Conservation (phyloP, 2,329 filamentous ascomycete species). For the Aureobasidium musti region DNA sequence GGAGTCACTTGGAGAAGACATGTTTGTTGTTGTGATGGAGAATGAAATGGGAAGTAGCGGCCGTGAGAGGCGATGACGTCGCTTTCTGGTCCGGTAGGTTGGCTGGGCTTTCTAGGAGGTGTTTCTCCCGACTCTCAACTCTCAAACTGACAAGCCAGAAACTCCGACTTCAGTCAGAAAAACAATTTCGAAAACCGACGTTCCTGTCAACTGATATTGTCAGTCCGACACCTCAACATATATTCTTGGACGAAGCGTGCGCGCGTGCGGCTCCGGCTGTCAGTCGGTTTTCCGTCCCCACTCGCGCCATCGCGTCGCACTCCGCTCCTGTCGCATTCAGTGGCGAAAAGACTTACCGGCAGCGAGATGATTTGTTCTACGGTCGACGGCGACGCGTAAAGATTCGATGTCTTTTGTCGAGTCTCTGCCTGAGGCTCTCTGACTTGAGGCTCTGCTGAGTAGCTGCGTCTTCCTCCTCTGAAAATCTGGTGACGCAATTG, state of each 20-base stretch:
- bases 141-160: slow-evolving; percentile 25
- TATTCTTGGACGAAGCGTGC: slow-evolving; percentile 3
- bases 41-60: slow-evolving; percentile 2
- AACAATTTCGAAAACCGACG: slow-evolving; percentile 2
- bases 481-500: slow-evolving; percentile 18
- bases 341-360: slow-evolving; percentile 24
- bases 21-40: slow-evolving; percentile 12
- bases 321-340: slow-evolving; percentile 22
- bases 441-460: slow-evolving; percentile 11
- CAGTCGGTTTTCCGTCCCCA: slow-evolving; percentile 14
- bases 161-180: slow-evolving; percentile 5
- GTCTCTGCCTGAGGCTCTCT: neutral
- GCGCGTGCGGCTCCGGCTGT: slow-evolving; percentile 23
- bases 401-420: neutral
- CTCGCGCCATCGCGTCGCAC: slow-evolving; percentile 24
- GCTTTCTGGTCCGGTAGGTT: neutral
- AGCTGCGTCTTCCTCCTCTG: neutral
- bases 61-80: slow-evolving; percentile 6
- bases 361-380: neutral
- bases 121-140: slow-evolving; percentile 8
- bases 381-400: slow-evolving; percentile 20
- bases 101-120: neutral
- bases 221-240: slow-evolving; percentile 5
- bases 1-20: slow-evolving; percentile 26
- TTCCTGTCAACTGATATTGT: neutral